phyloP scores from a whole-genome alignment of 2,329 filamentous ascomycete species.

The Penicillium sclerotiorum region DNA sequence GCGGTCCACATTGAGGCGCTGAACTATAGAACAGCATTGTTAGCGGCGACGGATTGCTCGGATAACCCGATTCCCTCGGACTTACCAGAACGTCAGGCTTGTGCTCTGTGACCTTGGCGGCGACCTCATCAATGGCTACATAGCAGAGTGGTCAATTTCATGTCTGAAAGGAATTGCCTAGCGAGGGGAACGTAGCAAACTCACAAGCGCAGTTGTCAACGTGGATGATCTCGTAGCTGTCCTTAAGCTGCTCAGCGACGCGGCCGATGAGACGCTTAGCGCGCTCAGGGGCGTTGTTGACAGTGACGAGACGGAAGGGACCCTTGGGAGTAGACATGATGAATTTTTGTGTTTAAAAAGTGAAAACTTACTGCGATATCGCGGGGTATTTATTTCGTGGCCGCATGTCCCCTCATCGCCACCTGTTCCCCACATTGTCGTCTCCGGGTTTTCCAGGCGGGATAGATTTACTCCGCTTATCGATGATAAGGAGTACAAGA shows the following conservation, averaged over 20 bases:
- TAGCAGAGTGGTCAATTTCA: not conserved
- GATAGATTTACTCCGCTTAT: conserved; percentile 29
- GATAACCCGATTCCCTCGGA: conserved; percentile 9
- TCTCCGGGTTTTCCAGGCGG: conserved; percentile 24
- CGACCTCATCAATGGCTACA: conserved; percentile 57
- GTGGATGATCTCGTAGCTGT: conserved; percentile 65
- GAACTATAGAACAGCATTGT: conserved; percentile 50
- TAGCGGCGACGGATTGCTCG: conserved; percentile 11
- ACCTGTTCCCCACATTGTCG: conserved; percentile 25
- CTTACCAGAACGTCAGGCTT: conserved; percentile 60
- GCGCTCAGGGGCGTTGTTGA: conserved; percentile 68
- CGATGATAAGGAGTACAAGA: conserved; percentile 6
- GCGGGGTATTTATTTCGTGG: conserved; percentile 18
- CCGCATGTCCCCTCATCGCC: conserved; percentile 12
- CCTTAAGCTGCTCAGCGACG: conserved; percentile 63
- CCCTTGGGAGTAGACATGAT: conserved; percentile 49
- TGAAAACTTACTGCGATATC: conserved; percentile 16
- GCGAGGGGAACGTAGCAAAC: conserved; percentile 22
- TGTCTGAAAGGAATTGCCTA: not conserved
- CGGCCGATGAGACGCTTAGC: conserved; percentile 65
- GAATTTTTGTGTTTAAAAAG: conserved; percentile 3
- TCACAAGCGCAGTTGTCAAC: conserved; percentile 64
- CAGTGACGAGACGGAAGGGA: conserved; percentile 66
- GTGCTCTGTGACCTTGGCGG: conserved; percentile 53
- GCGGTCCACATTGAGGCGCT: conserved; percentile 63